Conservation (phyloP, 331 rosid species). For the Arachis monticola region DNA sequence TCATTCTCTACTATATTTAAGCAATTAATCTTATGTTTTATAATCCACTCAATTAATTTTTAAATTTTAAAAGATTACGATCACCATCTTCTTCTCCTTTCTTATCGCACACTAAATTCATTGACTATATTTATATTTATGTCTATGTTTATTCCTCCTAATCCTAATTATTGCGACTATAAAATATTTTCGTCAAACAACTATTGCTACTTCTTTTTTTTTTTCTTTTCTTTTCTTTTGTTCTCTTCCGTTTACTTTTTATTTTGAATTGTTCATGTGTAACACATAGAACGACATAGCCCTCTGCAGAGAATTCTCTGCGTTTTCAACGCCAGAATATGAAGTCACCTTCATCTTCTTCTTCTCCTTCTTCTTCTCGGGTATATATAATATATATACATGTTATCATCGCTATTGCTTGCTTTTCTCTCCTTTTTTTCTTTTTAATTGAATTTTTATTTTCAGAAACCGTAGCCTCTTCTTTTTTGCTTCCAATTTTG, state of each 20-base stretch:
- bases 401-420: not conserved
- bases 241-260: not conserved
- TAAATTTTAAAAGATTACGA: not conserved
- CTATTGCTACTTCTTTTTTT: not conserved
- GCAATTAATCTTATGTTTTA: not conserved
- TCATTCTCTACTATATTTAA: not conserved
- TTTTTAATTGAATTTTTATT: not conserved
- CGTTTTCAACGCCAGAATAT: slow-evolving; percentile 10
- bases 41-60: not conserved
- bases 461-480: not conserved
- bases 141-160: no score
- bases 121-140: no score
- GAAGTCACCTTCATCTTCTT: slow-evolving; percentile 18
- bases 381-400: not conserved
- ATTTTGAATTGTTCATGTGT: not conserved
- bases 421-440: not conserved
- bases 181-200: no score
- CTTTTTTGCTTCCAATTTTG: not conserved
- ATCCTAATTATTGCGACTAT: not conserved
- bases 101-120: no score
- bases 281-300: not conserved
- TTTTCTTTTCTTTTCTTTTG: not conserved
- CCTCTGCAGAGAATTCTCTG: not conserved
- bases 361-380: not conserved
- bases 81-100: not conserved